Evolutionary conservation across 164 flowering plant genomes (phyloP), one percentile per base, ranked within the genome.

Genomic region (Piper betle): DNA sequence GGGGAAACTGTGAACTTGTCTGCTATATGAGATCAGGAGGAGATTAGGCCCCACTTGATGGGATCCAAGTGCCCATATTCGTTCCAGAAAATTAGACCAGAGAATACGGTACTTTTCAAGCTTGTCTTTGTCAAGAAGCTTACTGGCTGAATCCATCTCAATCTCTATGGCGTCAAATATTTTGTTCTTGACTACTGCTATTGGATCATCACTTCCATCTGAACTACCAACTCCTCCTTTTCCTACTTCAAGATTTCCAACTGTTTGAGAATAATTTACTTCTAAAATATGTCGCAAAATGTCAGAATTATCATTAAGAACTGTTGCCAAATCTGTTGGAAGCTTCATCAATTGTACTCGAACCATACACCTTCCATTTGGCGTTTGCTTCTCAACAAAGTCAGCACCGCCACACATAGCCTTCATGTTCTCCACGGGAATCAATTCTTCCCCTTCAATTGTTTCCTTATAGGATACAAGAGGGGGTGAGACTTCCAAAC

Each of bases 51-150:
- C 96, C 53, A 84, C 79, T 54, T 86, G 89, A 70, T 80, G 66
- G 40, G 96, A 93, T 46, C 97, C 97, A 62, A 90, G 80, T 19
- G 96, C 83, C 98, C 98, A 91, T 6, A 89, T 82, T 79, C 91
- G 81, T 67, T 69, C 73, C 9, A 91, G 77, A 61, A 84, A 68
- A 55, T 81, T 71, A 13, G 62, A 60, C 96, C 98, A 92, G 68
- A 75, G 65, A 18, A 43, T 60, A 69, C 68, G 77, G 65, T 72
- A 83, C 72, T 85, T 92, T 39, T 85, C 88, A 52, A 58, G 69
- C 62, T 62, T 74, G 52, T 86, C 94, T 69, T 68, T 80, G 25
- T 86, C 91, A 40, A 62, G 69, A 59, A 74, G 79, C 48, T 74
- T 71, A 67, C 37, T 66, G 13, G 16, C 71, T 40, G 71, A 60